Evolutionary conservation across 371 early-diverging fungal genomes (phyloP), one percentile per base, ranked within the genome.

Genomic region (Mortierella sp.): DNA sequence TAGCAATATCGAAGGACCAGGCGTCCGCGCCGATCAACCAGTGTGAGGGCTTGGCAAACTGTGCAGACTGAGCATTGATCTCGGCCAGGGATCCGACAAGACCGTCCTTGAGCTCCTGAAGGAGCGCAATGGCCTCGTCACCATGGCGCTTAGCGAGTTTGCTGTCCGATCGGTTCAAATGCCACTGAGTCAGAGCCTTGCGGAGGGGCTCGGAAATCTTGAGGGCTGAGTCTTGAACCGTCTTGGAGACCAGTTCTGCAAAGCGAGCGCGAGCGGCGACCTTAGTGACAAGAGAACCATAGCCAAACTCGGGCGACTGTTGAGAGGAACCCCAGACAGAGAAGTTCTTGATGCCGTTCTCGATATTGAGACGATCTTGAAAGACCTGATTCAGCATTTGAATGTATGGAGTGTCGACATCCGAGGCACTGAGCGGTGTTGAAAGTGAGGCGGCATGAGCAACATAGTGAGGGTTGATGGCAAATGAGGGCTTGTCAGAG

Each of bases 21-120:
- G 83, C 75, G 71, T 96, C 97, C 23, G 93, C 93, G 23, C 94
- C 97, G 55, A 96, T 79, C 60, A 96, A 70, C 97, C 97, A 96
- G 76, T 89, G 88, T 23, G 95, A 90, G 30, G 87, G 69, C 73
- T 89, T 85, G 64, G 72, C 73, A 64, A 87, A 73, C 37, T 76
- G 81, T 19, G 83, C 71, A 54, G 81, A 75, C 51, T 82, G 73
- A 19, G 81, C 60, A 44, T 80, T 32, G 49, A 81, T 73, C 30
- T 72, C 80, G 28, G 68, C 64, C 44, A 86, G 53, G 3, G 79
- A 56, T 17, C 75, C 65, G 27, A 64, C 80, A 14, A 78, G 49
- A 21, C 50, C 42, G 2, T 70, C 78, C 72, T 86, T 75, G 21
- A 58, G 59, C 32, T 64, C 63, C 14, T 69, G 70, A 23, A 87